phyloP scores from a whole-genome alignment of 2,329 filamentous ascomycete species.

The Ilyonectria mors-panacis region DNA sequence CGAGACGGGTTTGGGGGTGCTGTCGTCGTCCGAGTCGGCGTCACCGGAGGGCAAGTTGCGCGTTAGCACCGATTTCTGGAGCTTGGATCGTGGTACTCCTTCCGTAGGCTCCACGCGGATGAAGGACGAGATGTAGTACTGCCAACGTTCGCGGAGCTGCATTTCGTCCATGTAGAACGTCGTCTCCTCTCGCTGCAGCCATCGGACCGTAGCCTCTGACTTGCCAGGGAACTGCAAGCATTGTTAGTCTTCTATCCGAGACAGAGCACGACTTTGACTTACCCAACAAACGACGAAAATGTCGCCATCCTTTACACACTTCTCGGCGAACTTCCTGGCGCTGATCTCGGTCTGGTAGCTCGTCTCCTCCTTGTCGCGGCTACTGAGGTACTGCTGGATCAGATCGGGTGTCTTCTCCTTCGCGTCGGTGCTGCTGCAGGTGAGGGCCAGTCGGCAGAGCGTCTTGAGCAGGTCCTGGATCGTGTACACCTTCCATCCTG shows the following conservation, averaged over 20 bases:
- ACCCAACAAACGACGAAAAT: conserved; percentile 93
- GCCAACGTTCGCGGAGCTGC: conserved; percentile 87
- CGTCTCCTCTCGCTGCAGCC: conserved; percentile 77
- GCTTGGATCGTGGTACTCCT: conserved; percentile 75
- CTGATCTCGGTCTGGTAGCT: conserved; percentile 92
- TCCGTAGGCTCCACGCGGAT: conserved; percentile 91
- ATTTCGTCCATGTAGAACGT: conserved; percentile 93
- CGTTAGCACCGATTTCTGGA: conserved; percentile 78
- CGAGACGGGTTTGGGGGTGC: conserved; percentile 71
- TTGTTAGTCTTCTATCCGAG: conserved; percentile 50
- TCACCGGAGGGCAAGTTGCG: conserved; percentile 78
- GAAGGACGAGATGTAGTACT: conserved; percentile 95
- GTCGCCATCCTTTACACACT: conserved; percentile 92
- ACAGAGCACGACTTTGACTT: conserved; percentile 61
- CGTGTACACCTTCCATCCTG: conserved; percentile 94
- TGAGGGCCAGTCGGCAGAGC: conserved; percentile 83
- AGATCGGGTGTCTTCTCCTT: conserved; percentile 97
- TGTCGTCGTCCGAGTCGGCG: conserved; percentile 74
- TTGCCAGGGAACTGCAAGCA: conserved; percentile 74
- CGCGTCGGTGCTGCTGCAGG: conserved; percentile 86
- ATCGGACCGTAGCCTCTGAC: conserved; percentile 79
- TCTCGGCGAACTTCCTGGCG: conserved; percentile 92
- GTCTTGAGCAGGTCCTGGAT: conserved; percentile 90
- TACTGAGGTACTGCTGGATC: conserved; percentile 86
- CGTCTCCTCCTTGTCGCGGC: conserved; percentile 85